Evolutionary conservation across 805 yeast species (phyloP).

Genomic region (Alloascoidea africana): DNA sequence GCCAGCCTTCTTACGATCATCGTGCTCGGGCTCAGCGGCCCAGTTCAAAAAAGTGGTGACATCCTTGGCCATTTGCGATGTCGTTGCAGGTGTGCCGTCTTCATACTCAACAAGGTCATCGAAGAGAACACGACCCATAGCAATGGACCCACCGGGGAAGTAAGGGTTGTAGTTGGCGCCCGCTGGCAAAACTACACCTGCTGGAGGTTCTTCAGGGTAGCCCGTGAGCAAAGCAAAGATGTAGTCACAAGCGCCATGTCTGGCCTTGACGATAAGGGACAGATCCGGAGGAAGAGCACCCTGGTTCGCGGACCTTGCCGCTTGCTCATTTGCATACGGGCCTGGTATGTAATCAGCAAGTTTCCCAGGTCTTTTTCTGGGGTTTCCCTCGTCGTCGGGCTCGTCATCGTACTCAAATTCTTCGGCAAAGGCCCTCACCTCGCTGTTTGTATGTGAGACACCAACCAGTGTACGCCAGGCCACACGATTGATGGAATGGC

Average conservation of each 20-base stretch:
- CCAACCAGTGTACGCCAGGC: slow-evolving; percentile 98
- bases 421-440: slow-evolving; percentile 87
- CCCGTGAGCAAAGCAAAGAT: slow-evolving; percentile 92
- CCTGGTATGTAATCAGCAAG: slow-evolving; percentile 89
- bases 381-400: slow-evolving; percentile 92
- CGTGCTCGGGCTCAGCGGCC: slow-evolving; percentile 98
- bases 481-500: slow-evolving; percentile 92
- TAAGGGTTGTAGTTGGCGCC: slow-evolving; percentile 98
- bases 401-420: slow-evolving; percentile 96
- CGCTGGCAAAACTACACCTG: slow-evolving; percentile 85
- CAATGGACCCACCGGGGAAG: slow-evolving; percentile 99
- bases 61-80: slow-evolving; percentile 99
- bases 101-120: slow-evolving; percentile 97
- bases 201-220: slow-evolving; percentile 98
- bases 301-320: slow-evolving; percentile 98
- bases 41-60: slow-evolving; percentile 92
- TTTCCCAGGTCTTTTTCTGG: slow-evolving; percentile 96
- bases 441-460: slow-evolving; percentile 83
- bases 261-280: slow-evolving; percentile 92
- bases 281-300: slow-evolving; percentile 98
- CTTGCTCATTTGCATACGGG: slow-evolving; percentile 96
- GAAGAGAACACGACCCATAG: slow-evolving; percentile 96
- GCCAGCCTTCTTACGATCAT: slow-evolving; percentile 94
- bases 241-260: slow-evolving; percentile 97
- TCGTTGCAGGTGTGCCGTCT: slow-evolving; percentile 97